A percentile compares a stretch with the other conserved stretches of the same genome.
These are phyloP conservation scores for Phytophthora crassamura DNA, from an alignment of 352 stramenopile genomes.

Conservation along the genomic window DNA sequence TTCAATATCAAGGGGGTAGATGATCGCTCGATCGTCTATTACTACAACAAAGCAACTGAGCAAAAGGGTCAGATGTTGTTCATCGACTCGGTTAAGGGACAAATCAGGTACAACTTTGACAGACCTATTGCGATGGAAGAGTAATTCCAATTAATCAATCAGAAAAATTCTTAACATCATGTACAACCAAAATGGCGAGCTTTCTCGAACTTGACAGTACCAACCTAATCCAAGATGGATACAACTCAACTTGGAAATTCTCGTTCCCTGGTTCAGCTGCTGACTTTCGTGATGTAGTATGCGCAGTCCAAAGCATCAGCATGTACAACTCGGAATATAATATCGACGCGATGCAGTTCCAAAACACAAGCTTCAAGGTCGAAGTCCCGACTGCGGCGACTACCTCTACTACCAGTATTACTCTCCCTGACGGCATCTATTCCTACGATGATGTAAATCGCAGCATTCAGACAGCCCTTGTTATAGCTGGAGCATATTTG, in stretches of 20 bases:
- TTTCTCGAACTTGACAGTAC: constrained; percentile 1
- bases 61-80: constrained; percentile 33
- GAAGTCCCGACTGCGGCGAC: constrained; percentile 18
- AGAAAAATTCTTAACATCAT: constrained; percentile 7
- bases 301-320: not conserved
- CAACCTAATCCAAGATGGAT: constrained; percentile 1
- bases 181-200: constrained; percentile 1
- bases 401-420: constrained; percentile 1
- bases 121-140: not conserved
- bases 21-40: constrained; percentile 20
- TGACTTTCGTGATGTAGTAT: not conserved
- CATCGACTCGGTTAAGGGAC: not conserved
- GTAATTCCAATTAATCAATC: not conserved
- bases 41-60: constrained; percentile 36
- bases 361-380: constrained; percentile 9
- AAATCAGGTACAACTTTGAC: not conserved
- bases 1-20: constrained; percentile 32
- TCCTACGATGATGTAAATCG: constrained; percentile 11
- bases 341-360: constrained; percentile 2
- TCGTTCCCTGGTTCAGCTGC: not conserved
- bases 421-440: constrained; percentile 1
- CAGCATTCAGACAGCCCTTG: constrained; percentile 6
- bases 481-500: constrained; percentile 1
- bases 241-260: constrained; percentile 10
- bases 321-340: constrained; percentile 2